phyloP scores from a whole-genome alignment of 345 rosid genomes.

The Litchi chinensis region DNA sequence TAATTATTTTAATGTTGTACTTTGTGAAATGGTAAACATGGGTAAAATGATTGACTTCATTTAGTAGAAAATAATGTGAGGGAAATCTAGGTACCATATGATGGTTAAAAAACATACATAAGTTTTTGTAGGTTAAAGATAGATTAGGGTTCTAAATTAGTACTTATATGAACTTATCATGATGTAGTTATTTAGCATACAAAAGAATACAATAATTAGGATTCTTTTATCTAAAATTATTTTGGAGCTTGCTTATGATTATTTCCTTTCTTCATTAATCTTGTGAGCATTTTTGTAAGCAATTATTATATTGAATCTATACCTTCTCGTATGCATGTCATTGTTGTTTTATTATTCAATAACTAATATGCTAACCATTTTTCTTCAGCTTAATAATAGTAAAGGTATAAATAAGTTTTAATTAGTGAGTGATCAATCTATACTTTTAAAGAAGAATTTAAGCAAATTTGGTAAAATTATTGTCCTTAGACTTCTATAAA shows the following conservation, averaged over 20 bases:
- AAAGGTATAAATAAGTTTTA: background rate
- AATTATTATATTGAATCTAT: background rate
- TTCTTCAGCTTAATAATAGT: background rate
- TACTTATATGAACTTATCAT: background rate
- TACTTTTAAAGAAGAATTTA: background rate
- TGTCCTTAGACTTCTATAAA: too few relatives aligned
- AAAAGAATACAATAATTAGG: conserved; percentile 6
- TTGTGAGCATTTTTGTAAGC: background rate
- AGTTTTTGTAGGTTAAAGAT: background rate
- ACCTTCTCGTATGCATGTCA: background rate
- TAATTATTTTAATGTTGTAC: conserved; percentile 21
- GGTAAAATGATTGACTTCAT: conserved; percentile 15
- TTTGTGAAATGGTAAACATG: conserved; percentile 5
- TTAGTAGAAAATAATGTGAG: conserved; percentile 3
- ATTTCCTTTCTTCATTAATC: background rate
- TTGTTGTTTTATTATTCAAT: background rate
- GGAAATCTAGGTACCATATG: conserved; percentile 9
- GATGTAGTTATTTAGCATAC: conserved; percentile 16
- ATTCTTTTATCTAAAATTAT: background rate
- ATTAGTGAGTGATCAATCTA: background rate
- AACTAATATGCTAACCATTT: too few relatives aligned
- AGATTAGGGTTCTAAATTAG: background rate
- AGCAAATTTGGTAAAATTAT: background rate
- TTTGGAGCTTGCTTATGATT: background rate
- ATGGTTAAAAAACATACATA: conserved; percentile 11